Evolutionary conservation across 495 filamentous ascomycete species (phyloP).

Genomic region (Clohesyomyces aquaticus): DNA sequence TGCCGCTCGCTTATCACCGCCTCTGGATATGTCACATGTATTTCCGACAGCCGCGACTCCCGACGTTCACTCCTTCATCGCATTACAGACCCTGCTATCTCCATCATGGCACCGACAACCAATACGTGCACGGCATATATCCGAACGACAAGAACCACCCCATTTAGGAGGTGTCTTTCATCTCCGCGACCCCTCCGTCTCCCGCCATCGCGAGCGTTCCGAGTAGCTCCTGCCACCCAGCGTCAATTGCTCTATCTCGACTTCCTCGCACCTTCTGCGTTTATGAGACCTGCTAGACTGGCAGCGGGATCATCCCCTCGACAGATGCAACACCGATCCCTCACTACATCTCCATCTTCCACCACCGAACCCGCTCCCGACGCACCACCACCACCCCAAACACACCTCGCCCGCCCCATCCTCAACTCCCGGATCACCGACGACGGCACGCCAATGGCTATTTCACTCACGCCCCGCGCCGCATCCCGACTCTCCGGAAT

Average conservation of each 20-base stretch:
- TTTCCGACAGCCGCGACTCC: no score
- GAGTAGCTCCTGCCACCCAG: conserved; percentile 13
- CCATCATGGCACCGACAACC: conserved; percentile 29
- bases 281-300: no score
- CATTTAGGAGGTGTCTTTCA: not conserved
- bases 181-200: conserved; percentile 4
- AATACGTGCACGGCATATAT: conserved; percentile 33
- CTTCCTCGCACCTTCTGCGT: conserved; percentile 43
- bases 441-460: conserved; percentile 76
- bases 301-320: no score
- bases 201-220: conserved; percentile 14
- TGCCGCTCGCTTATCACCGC: no score
- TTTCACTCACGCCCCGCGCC: conserved; percentile 81
- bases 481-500: conserved; percentile 74
- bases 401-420: conserved; percentile 43
- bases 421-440: conserved; percentile 72
- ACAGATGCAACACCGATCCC: not conserved
- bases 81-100: not conserved
- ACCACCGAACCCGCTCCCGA: conserved; percentile 15
- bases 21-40: no score
- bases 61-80: not conserved
- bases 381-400: conserved; percentile 62
- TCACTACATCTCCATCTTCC: not conserved
- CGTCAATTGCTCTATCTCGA: conserved; percentile 40
- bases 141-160: conserved; percentile 5